phyloP scores from a whole-genome alignment of 2,329 filamentous ascomycete genomes.

The Fusarium pseudocircinatum region DNA sequence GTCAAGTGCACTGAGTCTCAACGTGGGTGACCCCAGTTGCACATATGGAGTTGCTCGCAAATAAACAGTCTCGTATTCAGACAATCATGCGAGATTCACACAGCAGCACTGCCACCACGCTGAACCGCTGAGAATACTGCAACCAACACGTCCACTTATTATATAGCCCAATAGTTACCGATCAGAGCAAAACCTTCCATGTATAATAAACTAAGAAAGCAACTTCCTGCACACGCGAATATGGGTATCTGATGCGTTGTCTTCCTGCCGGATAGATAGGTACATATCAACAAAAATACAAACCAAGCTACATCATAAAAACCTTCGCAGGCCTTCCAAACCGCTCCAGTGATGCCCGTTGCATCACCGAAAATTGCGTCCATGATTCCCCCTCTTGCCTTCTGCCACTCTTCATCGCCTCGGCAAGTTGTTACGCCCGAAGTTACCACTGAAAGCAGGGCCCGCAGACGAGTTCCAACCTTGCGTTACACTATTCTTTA shows the following conservation, averaged over 20 bases:
- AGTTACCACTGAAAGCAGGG: slow-evolving; percentile 49
- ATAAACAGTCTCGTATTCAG: not conserved
- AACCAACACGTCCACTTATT: slow-evolving; percentile 1
- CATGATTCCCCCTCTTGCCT: slow-evolving; percentile 11
- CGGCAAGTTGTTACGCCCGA: slow-evolving; percentile 58
- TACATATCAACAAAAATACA: slow-evolving; percentile 32
- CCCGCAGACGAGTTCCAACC: slow-evolving; percentile 59
- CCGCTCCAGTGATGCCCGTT: not conserved
- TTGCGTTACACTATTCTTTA: slow-evolving; percentile 83
- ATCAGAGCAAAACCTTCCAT: not conserved
- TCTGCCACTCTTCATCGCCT: slow-evolving; percentile 52
- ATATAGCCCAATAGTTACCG: not conserved
- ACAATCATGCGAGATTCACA: no score
- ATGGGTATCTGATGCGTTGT: slow-evolving; percentile 46
- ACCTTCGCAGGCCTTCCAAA: not conserved
- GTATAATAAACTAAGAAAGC: slow-evolving; percentile 28
- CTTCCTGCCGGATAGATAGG: slow-evolving; percentile 35
- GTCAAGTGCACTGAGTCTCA: not conserved
- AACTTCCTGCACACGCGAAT: slow-evolving; percentile 35
- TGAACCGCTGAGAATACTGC: not conserved
- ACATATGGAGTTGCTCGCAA: not conserved
- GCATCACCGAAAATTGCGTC: not conserved
- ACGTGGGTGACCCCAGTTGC: not conserved
- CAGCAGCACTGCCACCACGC: not conserved
- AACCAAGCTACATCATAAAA: slow-evolving; percentile 17